These are phyloP conservation scores for Cystobasidiopsis lactophilus DNA, from an alignment of 768 basidiomycete genomes.

Conservation along the genomic window DNA sequence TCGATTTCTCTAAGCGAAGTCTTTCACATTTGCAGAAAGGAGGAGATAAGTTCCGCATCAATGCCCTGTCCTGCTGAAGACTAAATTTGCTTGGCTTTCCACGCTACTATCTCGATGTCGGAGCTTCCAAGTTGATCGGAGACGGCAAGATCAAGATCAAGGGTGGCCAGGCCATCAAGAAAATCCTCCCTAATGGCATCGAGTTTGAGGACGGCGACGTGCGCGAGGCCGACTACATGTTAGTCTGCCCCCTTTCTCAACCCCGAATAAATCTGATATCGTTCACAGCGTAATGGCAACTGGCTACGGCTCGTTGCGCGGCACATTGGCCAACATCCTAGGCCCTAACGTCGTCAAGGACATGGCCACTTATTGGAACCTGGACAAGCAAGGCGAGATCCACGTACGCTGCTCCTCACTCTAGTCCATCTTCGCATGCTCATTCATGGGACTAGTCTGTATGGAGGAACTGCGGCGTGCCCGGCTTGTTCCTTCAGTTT, in stretches of 20 bases:
- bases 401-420: not conserved
- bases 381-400: constrained; percentile 24
- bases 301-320: constrained; percentile 26
- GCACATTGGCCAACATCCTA: constrained; percentile 21
- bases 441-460: not conserved
- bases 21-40: no score
- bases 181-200: constrained; percentile 30
- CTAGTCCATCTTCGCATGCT: not conserved
- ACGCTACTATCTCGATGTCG: constrained; percentile 21
- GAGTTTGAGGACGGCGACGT: constrained; percentile 32
- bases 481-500: constrained; percentile 3
- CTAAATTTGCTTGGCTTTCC: no score
- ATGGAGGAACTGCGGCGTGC: not conserved
- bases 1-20: no score
- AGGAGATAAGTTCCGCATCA: no score
- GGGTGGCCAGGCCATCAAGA: constrained; percentile 34
- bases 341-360: constrained; percentile 21
- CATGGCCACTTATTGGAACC: constrained; percentile 22
- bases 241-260: constrained; percentile 24
- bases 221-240: constrained; percentile 4
- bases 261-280: no score
- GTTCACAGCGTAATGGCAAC: constrained; percentile 42
- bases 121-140: constrained; percentile 32
- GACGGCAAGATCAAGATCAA: constrained; percentile 52
- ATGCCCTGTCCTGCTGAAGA: no score